Conservation (phyloP, 2,329 filamentous ascomycete genomes). For the Neonectria hederae region DNA sequence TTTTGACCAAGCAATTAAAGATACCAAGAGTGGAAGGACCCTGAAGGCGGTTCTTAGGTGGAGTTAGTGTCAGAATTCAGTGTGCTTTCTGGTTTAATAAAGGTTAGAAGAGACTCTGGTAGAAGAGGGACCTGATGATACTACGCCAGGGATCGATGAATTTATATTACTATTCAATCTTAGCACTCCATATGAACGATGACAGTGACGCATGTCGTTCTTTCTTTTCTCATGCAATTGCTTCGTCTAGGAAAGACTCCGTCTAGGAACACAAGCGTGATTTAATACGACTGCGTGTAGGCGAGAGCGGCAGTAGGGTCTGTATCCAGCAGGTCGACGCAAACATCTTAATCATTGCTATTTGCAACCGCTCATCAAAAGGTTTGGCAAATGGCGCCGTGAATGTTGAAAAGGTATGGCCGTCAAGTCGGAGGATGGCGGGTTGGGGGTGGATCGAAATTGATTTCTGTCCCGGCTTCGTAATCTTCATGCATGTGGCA, state of each 20-base stretch:
- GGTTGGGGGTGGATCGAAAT: slow-evolving; percentile 16
- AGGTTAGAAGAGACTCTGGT: background rate
- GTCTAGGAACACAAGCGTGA: slow-evolving; percentile 31
- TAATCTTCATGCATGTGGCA: slow-evolving; percentile 26
- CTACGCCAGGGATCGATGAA: too few species aligned
- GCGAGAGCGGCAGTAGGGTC: slow-evolving; percentile 23
- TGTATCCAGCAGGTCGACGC: slow-evolving; percentile 22
- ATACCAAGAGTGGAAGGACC: slow-evolving; percentile 14
- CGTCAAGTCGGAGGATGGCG: slow-evolving; percentile 30
- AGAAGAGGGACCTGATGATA: background rate
- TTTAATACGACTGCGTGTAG: slow-evolving; percentile 32
- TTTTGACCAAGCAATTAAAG: slow-evolving; percentile 8
- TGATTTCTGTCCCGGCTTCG: slow-evolving; percentile 22
- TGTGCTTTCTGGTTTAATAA: background rate
- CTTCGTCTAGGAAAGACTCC: slow-evolving; percentile 27
- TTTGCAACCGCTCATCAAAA: slow-evolving; percentile 27
- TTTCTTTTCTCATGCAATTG: slow-evolving; percentile 27
- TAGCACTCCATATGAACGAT: background rate
- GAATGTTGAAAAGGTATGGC: slow-evolving; percentile 32
- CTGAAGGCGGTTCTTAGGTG: slow-evolving; percentile 20
- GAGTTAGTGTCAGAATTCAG: slow-evolving; percentile 40
- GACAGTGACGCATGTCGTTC: background rate
- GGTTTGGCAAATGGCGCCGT: slow-evolving; percentile 26
- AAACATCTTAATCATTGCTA: slow-evolving; percentile 30
- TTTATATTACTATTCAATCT: too few species aligned